These are phyloP conservation scores for Ustilago nuda DNA, from an alignment of 1,284 basidiomycete species.

Conservation along the genomic window DNA sequence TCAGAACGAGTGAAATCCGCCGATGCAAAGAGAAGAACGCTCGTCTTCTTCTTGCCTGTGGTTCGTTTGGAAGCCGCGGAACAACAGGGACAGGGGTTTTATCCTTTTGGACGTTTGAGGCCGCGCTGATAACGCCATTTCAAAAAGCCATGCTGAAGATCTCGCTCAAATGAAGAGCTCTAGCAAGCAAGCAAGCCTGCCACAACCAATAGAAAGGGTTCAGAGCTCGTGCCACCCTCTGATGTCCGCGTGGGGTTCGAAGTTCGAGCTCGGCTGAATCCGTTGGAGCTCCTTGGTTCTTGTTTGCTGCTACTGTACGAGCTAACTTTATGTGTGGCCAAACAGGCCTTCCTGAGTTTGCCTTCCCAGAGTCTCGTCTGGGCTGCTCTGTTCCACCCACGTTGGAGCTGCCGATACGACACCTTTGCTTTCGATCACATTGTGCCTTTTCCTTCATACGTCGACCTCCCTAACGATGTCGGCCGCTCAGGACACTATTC, in stretches of 20 bases:
- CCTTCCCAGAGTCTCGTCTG: neutral
- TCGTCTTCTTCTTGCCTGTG: neutral
- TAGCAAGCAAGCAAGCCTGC: neutral
- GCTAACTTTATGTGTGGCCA: neutral
- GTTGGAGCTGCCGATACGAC: neutral
- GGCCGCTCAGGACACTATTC: conserved; percentile 4
- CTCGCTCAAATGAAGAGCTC: neutral
- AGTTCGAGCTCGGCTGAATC: conserved; percentile 1
- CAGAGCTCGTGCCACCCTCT: conserved; percentile 12
- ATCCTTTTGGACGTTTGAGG: neutral
- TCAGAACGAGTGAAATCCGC: conserved; percentile 6
- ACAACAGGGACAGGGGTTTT: conserved; percentile 9
- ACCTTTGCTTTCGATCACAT: conserved; percentile 7
- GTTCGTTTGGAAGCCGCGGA: conserved; percentile 12
- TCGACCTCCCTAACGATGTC: conserved; percentile 10
- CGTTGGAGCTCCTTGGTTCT: neutral
- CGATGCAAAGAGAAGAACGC: neutral
- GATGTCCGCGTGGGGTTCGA: conserved; percentile 9
- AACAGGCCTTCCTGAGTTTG: neutral
- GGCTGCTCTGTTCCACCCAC: neutral
- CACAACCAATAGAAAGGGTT: conserved; percentile 13
- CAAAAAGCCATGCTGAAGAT: conserved; percentile 9
- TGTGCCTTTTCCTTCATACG: neutral
- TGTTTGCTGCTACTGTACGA: neutral
- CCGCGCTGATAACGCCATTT: conserved; percentile 25